phyloP scores from a whole-genome alignment of 192 early-diverging fungal species.

The Gigaspora rosea region DNA sequence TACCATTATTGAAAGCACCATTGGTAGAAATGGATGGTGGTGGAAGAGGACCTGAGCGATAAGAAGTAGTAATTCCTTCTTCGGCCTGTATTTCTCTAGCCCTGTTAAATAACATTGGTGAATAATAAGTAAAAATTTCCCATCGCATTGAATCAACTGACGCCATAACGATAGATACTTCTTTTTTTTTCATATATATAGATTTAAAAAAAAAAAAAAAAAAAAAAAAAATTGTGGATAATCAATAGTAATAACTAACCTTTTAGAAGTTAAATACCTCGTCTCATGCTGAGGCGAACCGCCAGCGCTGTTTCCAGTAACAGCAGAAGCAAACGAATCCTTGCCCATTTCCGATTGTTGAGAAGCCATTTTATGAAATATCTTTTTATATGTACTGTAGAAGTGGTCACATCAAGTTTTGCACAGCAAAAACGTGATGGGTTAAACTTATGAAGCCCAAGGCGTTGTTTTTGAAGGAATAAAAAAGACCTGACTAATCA shows the following conservation, averaged over 20 bases:
- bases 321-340: slow-evolving; percentile 17
- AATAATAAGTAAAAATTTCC: neutral
- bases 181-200: too few relatives aligned
- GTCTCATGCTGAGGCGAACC: slow-evolving; percentile 30
- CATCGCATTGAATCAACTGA: too few relatives aligned
- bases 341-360: slow-evolving; percentile 30
- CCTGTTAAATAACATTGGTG: neutral
- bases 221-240: too few relatives aligned
- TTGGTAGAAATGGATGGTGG: slow-evolving; percentile 28
- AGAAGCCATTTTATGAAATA: slow-evolving; percentile 20
- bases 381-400: slow-evolving; percentile 4
- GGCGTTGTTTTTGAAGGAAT: neutral
- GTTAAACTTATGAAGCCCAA: neutral
- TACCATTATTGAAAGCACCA: slow-evolving; percentile 23
- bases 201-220: too few relatives aligned
- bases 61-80: slow-evolving; percentile 35
- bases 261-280: slow-evolving; percentile 33
- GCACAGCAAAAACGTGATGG: slow-evolving; percentile 31
- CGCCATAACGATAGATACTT: too few relatives aligned
- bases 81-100: slow-evolving; percentile 39
- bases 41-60: slow-evolving; percentile 27
- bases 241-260: slow-evolving; percentile 3
- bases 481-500: slow-evolving; percentile 13
- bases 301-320: neutral
- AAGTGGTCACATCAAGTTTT: slow-evolving; percentile 21